Evolutionary conservation across 1,284 basidiomycete genomes (phyloP).

Genomic region (Pseudozyma hubeiensis): DNA sequence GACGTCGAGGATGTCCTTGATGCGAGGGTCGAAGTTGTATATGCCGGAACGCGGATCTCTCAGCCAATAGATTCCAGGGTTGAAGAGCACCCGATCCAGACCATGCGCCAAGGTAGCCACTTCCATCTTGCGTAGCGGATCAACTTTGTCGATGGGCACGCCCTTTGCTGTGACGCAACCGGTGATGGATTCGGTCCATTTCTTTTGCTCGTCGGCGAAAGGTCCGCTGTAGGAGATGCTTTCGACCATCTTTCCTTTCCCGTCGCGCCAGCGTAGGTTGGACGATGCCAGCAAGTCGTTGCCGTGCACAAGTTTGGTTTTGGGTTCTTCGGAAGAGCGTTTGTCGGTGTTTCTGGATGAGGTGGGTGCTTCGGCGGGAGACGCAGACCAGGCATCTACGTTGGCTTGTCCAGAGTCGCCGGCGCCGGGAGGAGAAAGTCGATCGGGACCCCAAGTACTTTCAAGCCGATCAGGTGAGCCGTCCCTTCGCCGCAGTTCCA

Average conservation of each 20-base stretch:
- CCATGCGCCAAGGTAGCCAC: slow-evolving; percentile 81
- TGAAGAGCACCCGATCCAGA: slow-evolving; percentile 75
- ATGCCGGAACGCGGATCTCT: slow-evolving; percentile 86
- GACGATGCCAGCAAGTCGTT: slow-evolving; percentile 27
- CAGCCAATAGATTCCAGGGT: slow-evolving; percentile 89
- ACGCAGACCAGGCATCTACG: slow-evolving; percentile 15
- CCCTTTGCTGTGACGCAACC: slow-evolving; percentile 25
- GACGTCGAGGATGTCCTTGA: slow-evolving; percentile 80
- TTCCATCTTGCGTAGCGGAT: slow-evolving; percentile 64
- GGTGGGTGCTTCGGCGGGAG: slow-evolving; percentile 1
- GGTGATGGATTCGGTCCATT: slow-evolving; percentile 34
- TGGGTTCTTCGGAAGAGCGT: slow-evolving; percentile 14
- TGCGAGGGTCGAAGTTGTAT: slow-evolving; percentile 83
- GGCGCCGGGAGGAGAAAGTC: slow-evolving; percentile 17
- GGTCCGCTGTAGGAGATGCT: slow-evolving; percentile 23
- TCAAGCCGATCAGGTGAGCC: slow-evolving; percentile 4
- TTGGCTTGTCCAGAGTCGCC: not conserved
- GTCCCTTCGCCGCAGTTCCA: slow-evolving; percentile 8
- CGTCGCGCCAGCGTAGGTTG: slow-evolving; percentile 29
- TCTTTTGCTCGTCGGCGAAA: slow-evolving; percentile 22
- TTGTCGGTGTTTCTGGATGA: slow-evolving; percentile 14
- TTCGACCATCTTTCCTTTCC: slow-evolving; percentile 18
- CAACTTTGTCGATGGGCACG: slow-evolving; percentile 42
- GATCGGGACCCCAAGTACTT: slow-evolving; percentile 38
- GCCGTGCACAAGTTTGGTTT: slow-evolving; percentile 25